Conservation (phyloP, 1,139 yeast genomes). For the Yamadazyma sp. region DNA sequence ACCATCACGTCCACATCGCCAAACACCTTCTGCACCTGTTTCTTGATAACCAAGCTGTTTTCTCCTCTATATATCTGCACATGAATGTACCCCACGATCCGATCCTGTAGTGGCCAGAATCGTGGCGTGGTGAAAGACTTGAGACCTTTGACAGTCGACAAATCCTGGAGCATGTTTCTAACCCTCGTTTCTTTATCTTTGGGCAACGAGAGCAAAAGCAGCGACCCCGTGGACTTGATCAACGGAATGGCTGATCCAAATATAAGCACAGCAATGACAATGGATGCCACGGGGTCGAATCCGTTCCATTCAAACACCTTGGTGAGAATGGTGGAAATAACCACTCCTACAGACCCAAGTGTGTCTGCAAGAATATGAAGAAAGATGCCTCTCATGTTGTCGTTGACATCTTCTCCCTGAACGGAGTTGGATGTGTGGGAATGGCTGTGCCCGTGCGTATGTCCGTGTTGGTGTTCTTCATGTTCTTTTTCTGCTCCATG, state of each 20-base stretch:
- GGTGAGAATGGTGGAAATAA: constrained; percentile 73
- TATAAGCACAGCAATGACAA: constrained; percentile 80
- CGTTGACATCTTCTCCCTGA: constrained; percentile 23
- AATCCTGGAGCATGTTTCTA: constrained; percentile 63
- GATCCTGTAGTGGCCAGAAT: constrained; percentile 69
- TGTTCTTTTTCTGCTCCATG: too few relatives aligned
- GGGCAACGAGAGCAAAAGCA: constrained; percentile 63
- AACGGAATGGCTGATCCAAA: constrained; percentile 82
- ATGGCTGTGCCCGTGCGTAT: constrained; percentile 11
- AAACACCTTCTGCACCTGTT: constrained; percentile 55
- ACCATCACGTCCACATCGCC: constrained; percentile 48
- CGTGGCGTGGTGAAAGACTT: constrained; percentile 84
- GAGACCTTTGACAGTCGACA: constrained; percentile 73
- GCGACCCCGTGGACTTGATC: constrained; percentile 74
- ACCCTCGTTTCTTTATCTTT: constrained; percentile 56
- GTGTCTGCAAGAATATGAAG: constrained; percentile 94
- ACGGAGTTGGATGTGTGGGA: constrained; percentile 30
- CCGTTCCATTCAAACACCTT: constrained; percentile 59
- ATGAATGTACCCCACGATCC: constrained; percentile 61
- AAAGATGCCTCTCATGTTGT: constrained; percentile 93
- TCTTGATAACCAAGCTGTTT: constrained; percentile 59
- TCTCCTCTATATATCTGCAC: constrained; percentile 70
- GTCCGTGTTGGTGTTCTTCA: too few relatives aligned
- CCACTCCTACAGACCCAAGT: constrained; percentile 94
- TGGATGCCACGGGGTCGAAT: constrained; percentile 90